Base-by-base conservation (phyloP, 169 alveolate species). In the Plasmodium sp. region DNA sequence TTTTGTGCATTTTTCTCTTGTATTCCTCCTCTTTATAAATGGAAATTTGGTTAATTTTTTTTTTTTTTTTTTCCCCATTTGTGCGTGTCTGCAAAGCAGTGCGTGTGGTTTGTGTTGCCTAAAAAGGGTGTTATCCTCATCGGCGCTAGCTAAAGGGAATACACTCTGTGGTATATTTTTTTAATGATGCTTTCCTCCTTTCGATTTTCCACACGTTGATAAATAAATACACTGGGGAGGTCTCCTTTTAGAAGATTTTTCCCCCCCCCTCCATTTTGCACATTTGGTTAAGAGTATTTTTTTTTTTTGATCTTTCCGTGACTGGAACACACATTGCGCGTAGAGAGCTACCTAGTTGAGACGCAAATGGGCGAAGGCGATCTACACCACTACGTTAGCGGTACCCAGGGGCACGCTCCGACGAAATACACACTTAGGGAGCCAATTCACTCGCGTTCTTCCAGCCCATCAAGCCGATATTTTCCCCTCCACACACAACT, bases 401-500 rank as follows among this genome's bases (percentile, higher is more conserved):
- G 62, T 51, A 51, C 3, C 9, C 62, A 51, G 7, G 22, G 62
- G 62, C 7, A 51, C 7, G 62, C 77, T 67, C 39, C n/a, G 77
- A 18, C 0, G 39, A 67, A 67, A n/a, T 7, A 67, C 39, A 67
- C n/a, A 67, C 39, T 27, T 67, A 7, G 77, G 33, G 27, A n/a
- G 5, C 77, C 77, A 5, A 22, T 67, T 67, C n/a, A 22, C 6
- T 73, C 0, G 22, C 2, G 14, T 9, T 74, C 14, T 34, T 22
- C 51, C 6, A 5, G 27, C 34, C 14, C 43, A 18, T 72, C 18
- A 84, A 27, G 4, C 45, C 0, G 81, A 67, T 33, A 90, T 45
- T 14, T 90, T 48, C 12, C 71, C 58, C 41, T 90, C 92, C 51
- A 51, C 27, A 82, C 18, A 62, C 36, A 90, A 80, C 36, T 90